A percentile compares a stretch with the other conserved stretches of the same genome.
phyloP scores from a whole-genome alignment of 352 stramenopile species.

The Plasmopara muralis region DNA sequence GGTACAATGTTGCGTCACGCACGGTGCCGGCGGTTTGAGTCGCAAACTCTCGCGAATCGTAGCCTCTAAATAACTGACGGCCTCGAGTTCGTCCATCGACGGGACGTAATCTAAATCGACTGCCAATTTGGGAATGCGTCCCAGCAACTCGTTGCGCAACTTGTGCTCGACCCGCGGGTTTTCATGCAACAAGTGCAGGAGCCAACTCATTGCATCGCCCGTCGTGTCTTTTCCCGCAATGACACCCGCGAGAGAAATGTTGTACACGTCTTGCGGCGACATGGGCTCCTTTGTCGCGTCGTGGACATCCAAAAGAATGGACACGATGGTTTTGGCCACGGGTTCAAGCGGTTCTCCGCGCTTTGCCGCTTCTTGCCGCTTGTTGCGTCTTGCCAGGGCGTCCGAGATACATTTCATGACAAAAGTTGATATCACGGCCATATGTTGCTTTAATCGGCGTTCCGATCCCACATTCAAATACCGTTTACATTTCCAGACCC shows the following conservation, averaged over 20 bases:
- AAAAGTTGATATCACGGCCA: conserved; percentile 26
- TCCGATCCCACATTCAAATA: conserved; percentile 36
- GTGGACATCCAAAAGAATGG: conserved; percentile 27
- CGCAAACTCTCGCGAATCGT: conserved; percentile 43
- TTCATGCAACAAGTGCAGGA: conserved; percentile 48
- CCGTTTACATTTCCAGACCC: conserved; percentile 41
- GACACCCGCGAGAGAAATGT: conserved; percentile 59
- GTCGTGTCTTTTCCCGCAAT: conserved; percentile 68
- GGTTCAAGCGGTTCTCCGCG: conserved; percentile 13
- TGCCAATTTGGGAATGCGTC: conserved; percentile 22
- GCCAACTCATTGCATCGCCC: conserved; percentile 35
- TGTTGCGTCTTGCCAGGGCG: conserved; percentile 17
- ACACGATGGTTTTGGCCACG: conserved; percentile 32
- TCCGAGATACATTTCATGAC: conserved; percentile 21
- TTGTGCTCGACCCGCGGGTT: conserved; percentile 41
- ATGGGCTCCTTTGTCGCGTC: conserved; percentile 19
- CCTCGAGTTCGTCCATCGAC: conserved; percentile 26
- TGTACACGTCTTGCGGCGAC: conserved; percentile 33
- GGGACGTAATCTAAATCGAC: conserved; percentile 22
- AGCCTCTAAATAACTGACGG: conserved; percentile 30
- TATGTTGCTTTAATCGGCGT: conserved; percentile 13
- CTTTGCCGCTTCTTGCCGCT: conserved; percentile 9
- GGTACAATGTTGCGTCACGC: conserved; percentile 28
- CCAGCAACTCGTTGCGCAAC: conserved; percentile 22
- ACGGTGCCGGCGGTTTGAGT: conserved; percentile 40